Conservation (phyloP, 2,329 filamentous ascomycete species). For the Exophiala dermatitidis region DNA sequence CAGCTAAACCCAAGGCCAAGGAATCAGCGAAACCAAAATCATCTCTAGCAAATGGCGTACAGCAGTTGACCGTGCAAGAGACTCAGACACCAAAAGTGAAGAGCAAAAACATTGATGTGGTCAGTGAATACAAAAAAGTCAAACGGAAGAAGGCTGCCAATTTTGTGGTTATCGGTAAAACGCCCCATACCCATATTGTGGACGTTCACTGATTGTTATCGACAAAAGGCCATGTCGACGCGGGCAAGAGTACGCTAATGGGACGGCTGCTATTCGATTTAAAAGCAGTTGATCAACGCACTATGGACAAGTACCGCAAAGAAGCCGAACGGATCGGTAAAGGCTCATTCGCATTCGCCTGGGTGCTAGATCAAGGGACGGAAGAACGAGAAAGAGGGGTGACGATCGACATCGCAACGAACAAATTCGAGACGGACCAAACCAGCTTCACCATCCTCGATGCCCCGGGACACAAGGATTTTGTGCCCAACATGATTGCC, state of each 20-base stretch:
- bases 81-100: constrained; percentile 43
- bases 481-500: constrained; percentile 98
- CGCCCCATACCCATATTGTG: constrained; percentile 3
- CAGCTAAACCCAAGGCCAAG: constrained; percentile 37
- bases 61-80: constrained; percentile 45
- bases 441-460: constrained; percentile 91
- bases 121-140: constrained; percentile 69
- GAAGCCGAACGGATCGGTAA: constrained; percentile 91
- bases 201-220: constrained; percentile 21
- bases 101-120: constrained; percentile 75
- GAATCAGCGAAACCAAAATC: constrained; percentile 22
- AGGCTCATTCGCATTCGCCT: constrained; percentile 89
- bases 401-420: constrained; percentile 93
- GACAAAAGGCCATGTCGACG: constrained; percentile 77
- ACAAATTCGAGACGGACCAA: constrained; percentile 82
- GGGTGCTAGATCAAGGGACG: constrained; percentile 87
- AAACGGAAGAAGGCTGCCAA: constrained; percentile 73
- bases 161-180: constrained; percentile 83
- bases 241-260: constrained; percentile 97
- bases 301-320: constrained; percentile 77
- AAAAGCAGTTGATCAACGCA: constrained; percentile 78
- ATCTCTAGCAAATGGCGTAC: constrained; percentile 41
- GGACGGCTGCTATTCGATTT: constrained; percentile 85
- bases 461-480: constrained; percentile 88
- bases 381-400: constrained; percentile 87